Conservation (phyloP, 352 stramenopile species). For the Aphanomyces cochlioides region DNA sequence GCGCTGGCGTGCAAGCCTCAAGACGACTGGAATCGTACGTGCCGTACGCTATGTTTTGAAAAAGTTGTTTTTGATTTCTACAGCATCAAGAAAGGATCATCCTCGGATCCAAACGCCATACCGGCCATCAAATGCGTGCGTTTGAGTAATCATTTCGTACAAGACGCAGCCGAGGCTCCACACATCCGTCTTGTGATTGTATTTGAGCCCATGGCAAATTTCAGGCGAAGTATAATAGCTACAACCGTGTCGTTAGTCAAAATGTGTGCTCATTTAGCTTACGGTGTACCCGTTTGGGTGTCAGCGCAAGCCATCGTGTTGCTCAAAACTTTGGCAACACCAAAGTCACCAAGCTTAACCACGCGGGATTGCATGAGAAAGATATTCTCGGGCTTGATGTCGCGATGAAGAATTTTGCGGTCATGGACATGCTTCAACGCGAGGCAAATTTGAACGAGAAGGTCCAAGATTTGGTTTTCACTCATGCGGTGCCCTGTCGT, state of each 20-base stretch:
- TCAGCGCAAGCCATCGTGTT: conserved; percentile 68
- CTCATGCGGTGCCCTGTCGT: conserved; percentile 32
- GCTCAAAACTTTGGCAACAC: conserved; percentile 67
- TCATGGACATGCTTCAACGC: conserved; percentile 77
- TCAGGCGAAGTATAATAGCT: conserved; percentile 92
- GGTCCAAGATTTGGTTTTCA: conserved; percentile 47
- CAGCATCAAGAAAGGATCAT: background rate
- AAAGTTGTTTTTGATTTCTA: conserved; percentile 66
- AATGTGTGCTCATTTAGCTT: background rate
- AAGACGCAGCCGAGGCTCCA: conserved; percentile 93
- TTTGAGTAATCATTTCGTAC: conserved; percentile 88
- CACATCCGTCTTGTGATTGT: conserved; percentile 93
- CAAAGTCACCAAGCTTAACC: conserved; percentile 77
- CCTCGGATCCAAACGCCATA: background rate
- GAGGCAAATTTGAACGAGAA: conserved; percentile 70
- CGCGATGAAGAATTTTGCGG: conserved; percentile 82
- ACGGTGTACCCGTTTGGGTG: conserved; percentile 67
- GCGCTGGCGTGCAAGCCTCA: conserved; percentile 31
- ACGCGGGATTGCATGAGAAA: conserved; percentile 65
- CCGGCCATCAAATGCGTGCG: conserved; percentile 84
- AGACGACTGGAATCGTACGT: conserved; percentile 33
- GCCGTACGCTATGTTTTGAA: conserved; percentile 61
- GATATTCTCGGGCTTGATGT: conserved; percentile 86
- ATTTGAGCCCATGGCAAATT: conserved; percentile 88
- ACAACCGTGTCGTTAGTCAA: background rate